phyloP scores from a whole-genome alignment of 139 green algal species.

The Chara braunii region DNA sequence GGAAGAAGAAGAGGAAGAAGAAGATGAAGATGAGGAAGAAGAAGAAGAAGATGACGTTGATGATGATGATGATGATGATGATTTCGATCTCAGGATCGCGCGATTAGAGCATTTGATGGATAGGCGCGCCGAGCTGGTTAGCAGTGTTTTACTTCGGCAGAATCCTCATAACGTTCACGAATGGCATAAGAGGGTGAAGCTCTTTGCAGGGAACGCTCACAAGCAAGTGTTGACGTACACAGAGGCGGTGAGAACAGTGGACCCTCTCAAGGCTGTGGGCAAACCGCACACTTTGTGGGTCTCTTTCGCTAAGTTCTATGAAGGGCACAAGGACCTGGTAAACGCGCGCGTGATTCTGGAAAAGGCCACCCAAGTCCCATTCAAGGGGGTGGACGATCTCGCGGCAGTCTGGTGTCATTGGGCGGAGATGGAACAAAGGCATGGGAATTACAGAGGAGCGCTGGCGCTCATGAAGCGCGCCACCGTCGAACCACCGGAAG shows the following conservation, averaged over 20 bases:
- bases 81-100: slow-evolving; percentile 90
- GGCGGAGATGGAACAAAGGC: slow-evolving; percentile 92
- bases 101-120: slow-evolving; percentile 77
- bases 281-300: slow-evolving; percentile 64
- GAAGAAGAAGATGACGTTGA: slow-evolving; percentile 28
- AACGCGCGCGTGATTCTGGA: slow-evolving; percentile 89
- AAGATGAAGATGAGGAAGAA: not conserved
- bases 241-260: slow-evolving; percentile 85
- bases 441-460: slow-evolving; percentile 77
- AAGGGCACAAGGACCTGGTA: slow-evolving; percentile 78
- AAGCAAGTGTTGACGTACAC: slow-evolving; percentile 80
- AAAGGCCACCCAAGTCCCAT: slow-evolving; percentile 67
- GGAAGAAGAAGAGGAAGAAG: not conserved
- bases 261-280: slow-evolving; percentile 52
- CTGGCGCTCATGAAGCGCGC: slow-evolving; percentile 69
- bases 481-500: slow-evolving; percentile 45
- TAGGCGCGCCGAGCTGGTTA: slow-evolving; percentile 53
- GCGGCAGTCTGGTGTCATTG: slow-evolving; percentile 89
- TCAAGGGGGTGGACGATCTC: slow-evolving; percentile 89
- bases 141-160: slow-evolving; percentile 84
- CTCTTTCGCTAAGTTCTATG: slow-evolving; percentile 94
- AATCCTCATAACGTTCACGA: slow-evolving; percentile 97
- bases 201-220: slow-evolving; percentile 76
- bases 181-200: slow-evolving; percentile 87
- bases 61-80: slow-evolving; percentile 38